Evolutionary conservation across 73 alveolate species (phyloP), one percentile per base, ranked within the genome.

Genomic region (Tetrahymena malaccensis): DNA sequence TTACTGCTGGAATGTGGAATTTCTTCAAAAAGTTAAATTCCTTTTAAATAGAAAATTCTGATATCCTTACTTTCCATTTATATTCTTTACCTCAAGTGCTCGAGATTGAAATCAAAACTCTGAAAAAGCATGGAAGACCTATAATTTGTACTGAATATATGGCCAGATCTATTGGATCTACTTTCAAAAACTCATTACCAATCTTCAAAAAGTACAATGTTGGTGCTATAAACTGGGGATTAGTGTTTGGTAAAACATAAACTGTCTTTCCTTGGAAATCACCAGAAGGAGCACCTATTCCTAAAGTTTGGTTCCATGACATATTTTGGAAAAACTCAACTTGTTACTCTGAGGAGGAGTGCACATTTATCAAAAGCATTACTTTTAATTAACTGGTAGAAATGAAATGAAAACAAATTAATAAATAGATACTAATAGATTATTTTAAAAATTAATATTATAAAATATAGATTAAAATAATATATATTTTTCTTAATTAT

Each of bases 251-350:
- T 25, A 95, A 95, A 56, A 95, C 97, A 21, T 43, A 95, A 84
- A 95, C 97, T 1, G 94, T 95, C 57, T 95, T 44, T 85, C 97
- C 97, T 31, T 95, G 97, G 97, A 93, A 70, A 10, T 95, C 96
- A 1, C 93, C 93, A 34, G 94, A 38, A 58, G 97, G 97, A 38
- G 37, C 96, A 12, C 94, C 96, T 15, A 94, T 85, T 35, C 97
- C 97, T 22, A 95, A 95, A 70, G 85, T 95, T 35, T 95, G 97
- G 97, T 95, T 95, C 97, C 97, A 95, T 43, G 97, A 95, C 93
- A 93, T 95, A 35, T 95, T 89, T 40, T 43, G 96, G 84, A 85
- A 44, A 15, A 85, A 93, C 17, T 95, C 96, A 9, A 93, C 94
- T 44, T 94, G 96, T 25, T 95, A 85, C 55, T 94, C 93, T 35